Conservation (phyloP, 2,329 filamentous ascomycete genomes). For the Myrmaecium sp. region DNA sequence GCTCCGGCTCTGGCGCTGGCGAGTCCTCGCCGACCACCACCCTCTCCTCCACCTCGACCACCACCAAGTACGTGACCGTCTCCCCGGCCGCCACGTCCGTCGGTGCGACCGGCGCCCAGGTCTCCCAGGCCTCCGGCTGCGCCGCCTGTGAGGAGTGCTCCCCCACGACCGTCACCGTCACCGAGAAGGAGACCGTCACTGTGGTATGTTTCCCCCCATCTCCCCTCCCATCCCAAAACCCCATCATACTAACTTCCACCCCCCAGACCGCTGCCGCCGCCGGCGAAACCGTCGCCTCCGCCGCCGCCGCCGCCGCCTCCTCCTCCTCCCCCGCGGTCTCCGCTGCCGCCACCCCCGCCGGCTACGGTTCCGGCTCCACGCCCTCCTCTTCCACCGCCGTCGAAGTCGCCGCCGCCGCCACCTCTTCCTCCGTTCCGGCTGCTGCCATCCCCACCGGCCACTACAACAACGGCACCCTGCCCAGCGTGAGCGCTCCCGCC, state of each 20-base stretch:
- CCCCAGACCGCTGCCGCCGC: constrained; percentile 4
- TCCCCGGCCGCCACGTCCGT: constrained; percentile 9
- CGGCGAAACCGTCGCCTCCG: constrained; percentile 8
- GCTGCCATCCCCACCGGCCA: constrained; percentile 4
- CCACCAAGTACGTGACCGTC: constrained; percentile 19
- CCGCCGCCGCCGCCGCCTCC: constrained; percentile 8
- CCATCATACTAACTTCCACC: not conserved
- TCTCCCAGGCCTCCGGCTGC: constrained; percentile 3
- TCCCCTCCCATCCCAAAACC: not conserved
- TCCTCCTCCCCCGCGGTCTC: constrained; percentile 5
- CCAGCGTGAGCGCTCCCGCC: too few species aligned
- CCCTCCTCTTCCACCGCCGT: constrained; percentile 2
- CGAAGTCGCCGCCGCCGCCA: constrained; percentile 1
- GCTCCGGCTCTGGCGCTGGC: constrained; percentile 6
- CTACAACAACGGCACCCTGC: too few species aligned
- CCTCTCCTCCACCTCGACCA: constrained; percentile 16
- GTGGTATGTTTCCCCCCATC: constrained; percentile 9
- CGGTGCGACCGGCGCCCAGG: constrained; percentile 2
- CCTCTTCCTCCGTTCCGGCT: constrained; percentile 1
- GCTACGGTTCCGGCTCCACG: constrained; percentile 4
- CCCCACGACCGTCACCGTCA: constrained; percentile 16
- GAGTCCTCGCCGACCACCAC: constrained; percentile 11
- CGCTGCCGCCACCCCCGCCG: constrained; percentile 2
- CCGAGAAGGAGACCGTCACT: constrained; percentile 20
- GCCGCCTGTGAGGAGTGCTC: constrained; percentile 8